Evolutionary conservation across 305 asterid genomes (phyloP).

Genomic region (Rubia balearica): DNA sequence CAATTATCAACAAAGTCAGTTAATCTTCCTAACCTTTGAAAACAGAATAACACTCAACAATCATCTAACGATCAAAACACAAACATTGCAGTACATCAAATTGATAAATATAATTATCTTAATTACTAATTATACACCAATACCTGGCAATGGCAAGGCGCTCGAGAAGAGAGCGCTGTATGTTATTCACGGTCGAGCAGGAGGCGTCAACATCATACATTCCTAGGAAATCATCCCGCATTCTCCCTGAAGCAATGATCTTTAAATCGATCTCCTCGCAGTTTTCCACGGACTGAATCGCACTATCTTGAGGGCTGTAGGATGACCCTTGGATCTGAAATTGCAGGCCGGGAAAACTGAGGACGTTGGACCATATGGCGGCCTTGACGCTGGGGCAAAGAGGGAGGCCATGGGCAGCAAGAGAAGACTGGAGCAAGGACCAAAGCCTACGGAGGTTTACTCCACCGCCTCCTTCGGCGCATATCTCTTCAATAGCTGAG

Average conservation of each 20-base stretch:
- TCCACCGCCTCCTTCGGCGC: slow-evolving; percentile 57
- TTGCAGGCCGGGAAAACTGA: slow-evolving; percentile 53
- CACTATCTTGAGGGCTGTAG: slow-evolving; percentile 24
- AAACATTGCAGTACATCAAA: slow-evolving; percentile 1
- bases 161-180: slow-evolving; percentile 55
- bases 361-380: slow-evolving; percentile 62
- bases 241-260: slow-evolving; percentile 57
- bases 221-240: slow-evolving; percentile 69
- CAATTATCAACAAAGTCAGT: not conserved
- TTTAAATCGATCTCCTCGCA: slow-evolving; percentile 51
- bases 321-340: slow-evolving; percentile 34
- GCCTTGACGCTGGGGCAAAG: slow-evolving; percentile 64
- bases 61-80: not conserved
- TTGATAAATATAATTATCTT: not conserved
- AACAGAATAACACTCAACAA: not conserved
- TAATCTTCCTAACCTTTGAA: not conserved
- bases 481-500: slow-evolving; percentile 71
- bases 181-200: slow-evolving; percentile 35
- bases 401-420: slow-evolving; percentile 40
- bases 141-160: slow-evolving; percentile 80
- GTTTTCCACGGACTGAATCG: slow-evolving; percentile 36
- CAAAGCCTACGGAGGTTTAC: slow-evolving; percentile 55
- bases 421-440: slow-evolving; percentile 46
- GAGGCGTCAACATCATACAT: slow-evolving; percentile 56
- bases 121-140: not conserved